A percentile compares a stretch with the other conserved stretches of the same genome.
phyloP scores from a whole-genome alignment of 2,329 filamentous ascomycete genomes.

The Fusarium sp. region DNA sequence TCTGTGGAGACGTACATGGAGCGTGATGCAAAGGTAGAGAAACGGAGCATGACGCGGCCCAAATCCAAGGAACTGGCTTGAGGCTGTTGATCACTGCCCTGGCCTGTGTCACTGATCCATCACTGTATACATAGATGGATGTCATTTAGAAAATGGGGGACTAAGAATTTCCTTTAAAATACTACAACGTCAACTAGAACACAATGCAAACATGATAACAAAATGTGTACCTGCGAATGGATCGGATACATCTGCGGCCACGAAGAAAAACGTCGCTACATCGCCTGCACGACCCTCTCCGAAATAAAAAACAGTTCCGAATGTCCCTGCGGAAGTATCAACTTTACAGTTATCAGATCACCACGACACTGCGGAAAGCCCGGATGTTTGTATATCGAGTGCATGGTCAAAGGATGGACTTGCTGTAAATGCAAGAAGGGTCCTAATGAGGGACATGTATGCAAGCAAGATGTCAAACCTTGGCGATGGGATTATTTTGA shows the following conservation, averaged over 20 bases:
- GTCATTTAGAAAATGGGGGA: background rate
- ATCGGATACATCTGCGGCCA: constrained; percentile 34
- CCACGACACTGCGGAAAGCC: constrained; percentile 8
- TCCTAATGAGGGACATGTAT: constrained; percentile 25
- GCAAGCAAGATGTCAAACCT: constrained; percentile 28
- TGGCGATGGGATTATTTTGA: constrained; percentile 26
- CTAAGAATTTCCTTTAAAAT: background rate
- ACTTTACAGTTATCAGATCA: constrained; percentile 21
- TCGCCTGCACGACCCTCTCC: constrained; percentile 28
- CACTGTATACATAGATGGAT: background rate
- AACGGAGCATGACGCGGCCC: constrained; percentile 19
- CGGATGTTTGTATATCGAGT: constrained; percentile 29
- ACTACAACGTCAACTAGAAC: background rate
- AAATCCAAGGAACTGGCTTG: constrained; percentile 16
- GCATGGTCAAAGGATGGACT: constrained; percentile 31
- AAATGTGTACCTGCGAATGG: constrained; percentile 40
- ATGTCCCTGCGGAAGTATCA: constrained; percentile 31
- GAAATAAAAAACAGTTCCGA: constrained; percentile 30
- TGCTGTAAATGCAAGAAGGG: constrained; percentile 40
- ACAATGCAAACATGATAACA: constrained; percentile 13
- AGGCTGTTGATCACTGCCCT: constrained; percentile 11
- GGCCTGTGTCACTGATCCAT: constrained; percentile 26
- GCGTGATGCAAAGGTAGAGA: constrained; percentile 36
- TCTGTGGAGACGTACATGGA: constrained; percentile 53
- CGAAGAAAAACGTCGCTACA: constrained; percentile 34